A percentile compares a stretch with the other conserved stretches of the same genome.
These are phyloP conservation scores for Iris pallida DNA, from an alignment of 116 monocot species.

Conservation along the genomic window DNA sequence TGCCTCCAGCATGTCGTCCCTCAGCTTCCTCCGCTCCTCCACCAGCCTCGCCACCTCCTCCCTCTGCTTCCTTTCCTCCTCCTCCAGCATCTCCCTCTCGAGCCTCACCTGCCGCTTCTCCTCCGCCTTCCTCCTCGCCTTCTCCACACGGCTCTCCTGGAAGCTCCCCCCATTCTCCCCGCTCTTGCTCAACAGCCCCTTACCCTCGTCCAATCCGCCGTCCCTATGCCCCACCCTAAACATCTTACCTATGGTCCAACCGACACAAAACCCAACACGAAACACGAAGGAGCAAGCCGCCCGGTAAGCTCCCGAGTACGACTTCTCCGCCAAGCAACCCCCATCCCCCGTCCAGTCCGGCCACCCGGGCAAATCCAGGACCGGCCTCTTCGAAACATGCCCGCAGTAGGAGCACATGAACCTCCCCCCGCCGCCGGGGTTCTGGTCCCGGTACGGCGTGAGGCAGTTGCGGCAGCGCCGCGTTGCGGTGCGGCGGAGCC, in stretches of 20 bases:
- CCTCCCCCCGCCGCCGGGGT: conserved; percentile 67
- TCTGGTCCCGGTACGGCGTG: conserved; percentile 77
- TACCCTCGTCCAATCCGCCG: conserved; percentile 33
- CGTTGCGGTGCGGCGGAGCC: conserved; percentile 64
- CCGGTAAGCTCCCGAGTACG: conserved; percentile 33
- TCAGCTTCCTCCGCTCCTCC: conserved; percentile 72
- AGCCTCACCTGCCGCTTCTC: conserved; percentile 83
- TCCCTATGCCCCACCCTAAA: conserved; percentile 32
- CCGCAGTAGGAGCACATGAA: conserved; percentile 87
- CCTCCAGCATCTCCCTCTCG: conserved; percentile 87
- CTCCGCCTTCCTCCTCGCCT: conserved; percentile 87
- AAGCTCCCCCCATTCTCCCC: conserved; percentile 44
- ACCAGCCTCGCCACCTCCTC: conserved; percentile 89
- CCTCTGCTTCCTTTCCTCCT: conserved; percentile 92
- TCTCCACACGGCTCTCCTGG: conserved; percentile 68
- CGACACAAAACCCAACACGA: conserved; percentile 20
- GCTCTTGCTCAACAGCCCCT: conserved; percentile 31
- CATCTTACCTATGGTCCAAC: conserved; percentile 50
- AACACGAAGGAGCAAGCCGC: conserved; percentile 26
- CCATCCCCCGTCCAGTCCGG: conserved; percentile 18
- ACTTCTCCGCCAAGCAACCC: conserved; percentile 32
- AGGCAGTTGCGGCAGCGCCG: conserved; percentile 72
- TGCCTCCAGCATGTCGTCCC: conserved; percentile 77
- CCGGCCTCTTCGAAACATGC: conserved; percentile 72
- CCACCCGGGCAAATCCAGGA: conserved; percentile 46